A percentile compares a stretch with the other conserved stretches of the same genome.
Evolutionary conservation across 2,329 filamentous ascomycete species (phyloP).

Genomic region (Rugonectria rugulosa): DNA sequence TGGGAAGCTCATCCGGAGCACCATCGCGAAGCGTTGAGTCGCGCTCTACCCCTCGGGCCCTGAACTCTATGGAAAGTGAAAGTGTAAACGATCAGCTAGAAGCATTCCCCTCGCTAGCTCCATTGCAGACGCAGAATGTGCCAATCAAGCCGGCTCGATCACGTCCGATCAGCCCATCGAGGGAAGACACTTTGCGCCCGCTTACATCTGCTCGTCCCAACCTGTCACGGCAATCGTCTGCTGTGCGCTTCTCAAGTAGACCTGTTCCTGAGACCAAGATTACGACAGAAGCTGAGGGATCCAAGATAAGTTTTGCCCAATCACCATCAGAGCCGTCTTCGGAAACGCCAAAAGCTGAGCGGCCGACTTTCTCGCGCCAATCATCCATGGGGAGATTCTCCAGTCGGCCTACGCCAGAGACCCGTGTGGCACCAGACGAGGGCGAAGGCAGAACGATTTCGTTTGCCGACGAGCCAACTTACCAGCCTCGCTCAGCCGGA

Average conservation of each 20-base stretch:
- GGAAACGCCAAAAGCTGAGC: conserved; percentile 42
- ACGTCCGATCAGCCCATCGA: conserved; percentile 37
- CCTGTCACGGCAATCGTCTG: conserved; percentile 60
- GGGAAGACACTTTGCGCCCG: conserved; percentile 30
- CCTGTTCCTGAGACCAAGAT: conserved; percentile 76
- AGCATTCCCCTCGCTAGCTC: conserved; percentile 34
- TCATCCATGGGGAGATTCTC: conserved; percentile 66
- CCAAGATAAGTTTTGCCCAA: conserved; percentile 73
- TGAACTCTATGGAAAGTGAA: conserved; percentile 4
- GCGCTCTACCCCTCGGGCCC: conserved; percentile 18
- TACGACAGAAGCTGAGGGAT: conserved; percentile 65
- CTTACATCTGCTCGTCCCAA: conserved; percentile 50
- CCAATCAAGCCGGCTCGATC: conserved; percentile 24
- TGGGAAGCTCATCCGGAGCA: conserved; percentile 17
- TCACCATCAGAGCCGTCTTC: conserved; percentile 40
- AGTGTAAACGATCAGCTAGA: conserved; percentile 23
- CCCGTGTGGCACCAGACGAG: conserved; percentile 61
- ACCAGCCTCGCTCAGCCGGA: conserved; percentile 31
- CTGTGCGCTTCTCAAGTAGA: conserved; percentile 73
- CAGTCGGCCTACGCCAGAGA: conserved; percentile 68
- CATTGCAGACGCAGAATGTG: conserved; percentile 20
- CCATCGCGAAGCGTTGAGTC: conserved; percentile 13
- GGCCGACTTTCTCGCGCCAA: conserved; percentile 50
- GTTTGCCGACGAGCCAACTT: conserved; percentile 58
- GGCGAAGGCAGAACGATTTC: conserved; percentile 68